Evolutionary conservation across 345 rosid species (phyloP), one percentile per base, ranked within the genome.

Genomic region (Turnera subulata): DNA sequence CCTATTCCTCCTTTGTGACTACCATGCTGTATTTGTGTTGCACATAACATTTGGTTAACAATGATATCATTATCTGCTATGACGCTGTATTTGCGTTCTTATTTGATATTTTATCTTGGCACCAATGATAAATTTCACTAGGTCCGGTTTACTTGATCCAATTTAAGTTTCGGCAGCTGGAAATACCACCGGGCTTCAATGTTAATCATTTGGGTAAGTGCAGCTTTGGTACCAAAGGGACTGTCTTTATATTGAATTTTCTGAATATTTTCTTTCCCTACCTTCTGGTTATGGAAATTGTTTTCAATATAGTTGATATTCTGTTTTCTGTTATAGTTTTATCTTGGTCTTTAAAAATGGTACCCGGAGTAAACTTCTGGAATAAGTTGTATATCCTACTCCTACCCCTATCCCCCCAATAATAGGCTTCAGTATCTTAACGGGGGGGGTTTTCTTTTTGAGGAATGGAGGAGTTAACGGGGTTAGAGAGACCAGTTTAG

Each of bases 131-230:
- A 33, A 64, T 56, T 45, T 19, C 45, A 61, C 19, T 55, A 91
- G 94, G 93, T 72, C 88, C 86, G 54, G 82, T 92, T 61, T 84
- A 86, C 78, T 80, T 81, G 78, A 89, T 93, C 69, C 91, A 76
- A 55, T 89, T 93, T 67, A 89, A 86, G 78, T 89, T 93, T 62
- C 99, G 97, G 49, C 97, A 84, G 73, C 76, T 80, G 61, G 97
- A 88, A 79, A 86, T 93, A 59, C 97, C 99, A 44, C 91, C 97
- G 11, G 83, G 84, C 71, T 93, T 84, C 79, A 74, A 73, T 71
- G 74, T 69, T 46, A 71, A 78, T 52, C 96, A 93, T 75, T 76
- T 89, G 47, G 99, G 99, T 93, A 81, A 46, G 78, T 25, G 17
- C 25, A 19, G 21, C 13, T 5, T 14, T 42, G 9, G 50, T 29